Evolutionary conservation across 2,329 filamentous ascomycete genomes (phyloP).

Genomic region (Verticillium albo-atrum): DNA sequence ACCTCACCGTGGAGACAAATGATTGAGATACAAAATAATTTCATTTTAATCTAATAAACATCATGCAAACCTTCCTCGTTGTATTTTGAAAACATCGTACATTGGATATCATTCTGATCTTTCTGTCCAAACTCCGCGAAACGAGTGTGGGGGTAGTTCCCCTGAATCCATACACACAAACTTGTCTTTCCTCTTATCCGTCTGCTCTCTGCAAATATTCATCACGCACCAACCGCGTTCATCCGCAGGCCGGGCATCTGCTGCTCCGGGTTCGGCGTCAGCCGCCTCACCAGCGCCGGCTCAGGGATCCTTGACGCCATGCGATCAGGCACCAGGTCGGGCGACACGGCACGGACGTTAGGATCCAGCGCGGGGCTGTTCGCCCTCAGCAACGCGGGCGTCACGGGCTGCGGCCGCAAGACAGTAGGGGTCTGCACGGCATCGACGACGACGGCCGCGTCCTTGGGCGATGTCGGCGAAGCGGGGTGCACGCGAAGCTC

Average conservation of each 20-base stretch:
- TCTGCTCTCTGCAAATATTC: not conserved
- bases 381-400: slow-evolving; percentile 48
- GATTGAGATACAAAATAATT: too few species aligned
- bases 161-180: not conserved
- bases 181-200: not conserved
- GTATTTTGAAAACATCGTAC: not conserved
- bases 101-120: not conserved
- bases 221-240: slow-evolving; percentile 19
- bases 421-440: slow-evolving; percentile 41
- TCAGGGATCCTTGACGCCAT: slow-evolving; percentile 56
- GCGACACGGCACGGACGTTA: slow-evolving; percentile 49
- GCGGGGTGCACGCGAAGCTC: slow-evolving; percentile 43
- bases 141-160: not conserved
- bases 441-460: slow-evolving; percentile 34
- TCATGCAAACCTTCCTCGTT: not conserved
- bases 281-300: slow-evolving; percentile 33
- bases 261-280: slow-evolving; percentile 45
- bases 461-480: not conserved
- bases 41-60: not conserved
- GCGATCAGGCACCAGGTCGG: slow-evolving; percentile 57
- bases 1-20: too few species aligned
- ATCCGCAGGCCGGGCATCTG: slow-evolving; percentile 25
- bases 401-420: slow-evolving; percentile 49
- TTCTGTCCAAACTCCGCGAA: not conserved
- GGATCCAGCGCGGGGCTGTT: slow-evolving; percentile 50